phyloP scores from a whole-genome alignment of 192 early-diverging fungal genomes.

The Dissophora ornata region DNA sequence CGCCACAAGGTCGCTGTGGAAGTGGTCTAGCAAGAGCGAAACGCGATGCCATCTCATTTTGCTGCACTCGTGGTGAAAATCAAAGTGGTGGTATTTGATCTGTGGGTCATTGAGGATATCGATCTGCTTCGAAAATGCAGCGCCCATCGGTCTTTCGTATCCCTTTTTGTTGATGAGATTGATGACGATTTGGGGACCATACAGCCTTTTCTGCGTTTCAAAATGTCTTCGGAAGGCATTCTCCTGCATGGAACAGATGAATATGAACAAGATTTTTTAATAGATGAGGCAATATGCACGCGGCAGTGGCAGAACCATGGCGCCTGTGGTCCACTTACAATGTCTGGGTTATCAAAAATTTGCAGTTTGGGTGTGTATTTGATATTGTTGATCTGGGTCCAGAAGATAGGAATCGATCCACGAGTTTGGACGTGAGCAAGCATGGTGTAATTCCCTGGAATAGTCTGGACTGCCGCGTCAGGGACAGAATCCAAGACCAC shows the following conservation, averaged over 20 bases:
- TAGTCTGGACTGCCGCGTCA: not conserved
- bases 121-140: slow-evolving; percentile 82
- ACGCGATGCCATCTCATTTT: slow-evolving; percentile 96
- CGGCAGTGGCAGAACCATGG: too few relatives aligned
- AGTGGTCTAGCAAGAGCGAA: slow-evolving; percentile 83
- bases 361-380: slow-evolving; percentile 90
- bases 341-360: slow-evolving; percentile 72
- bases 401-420: slow-evolving; percentile 94
- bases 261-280: not conserved
- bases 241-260: slow-evolving; percentile 56
- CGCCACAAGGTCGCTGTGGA: slow-evolving; percentile 69
- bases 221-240: slow-evolving; percentile 79
- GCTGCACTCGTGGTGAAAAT: slow-evolving; percentile 96
- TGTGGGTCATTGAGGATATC: slow-evolving; percentile 67
- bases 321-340: slow-evolving; percentile 60
- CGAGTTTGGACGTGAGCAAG: slow-evolving; percentile 92
- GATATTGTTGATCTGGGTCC: slow-evolving; percentile 93
- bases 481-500: slow-evolving; percentile 66
- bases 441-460: slow-evolving; percentile 50
- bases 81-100: slow-evolving; percentile 90
- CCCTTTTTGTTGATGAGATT: slow-evolving; percentile 97
- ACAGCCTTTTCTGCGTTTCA: slow-evolving; percentile 71
- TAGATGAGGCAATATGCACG: too few relatives aligned
- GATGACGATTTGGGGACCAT: slow-evolving; percentile 87
- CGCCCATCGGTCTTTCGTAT: slow-evolving; percentile 88